Base-by-base conservation (phyloP, 805 yeast species). In the Clavispora fructus region DNA sequence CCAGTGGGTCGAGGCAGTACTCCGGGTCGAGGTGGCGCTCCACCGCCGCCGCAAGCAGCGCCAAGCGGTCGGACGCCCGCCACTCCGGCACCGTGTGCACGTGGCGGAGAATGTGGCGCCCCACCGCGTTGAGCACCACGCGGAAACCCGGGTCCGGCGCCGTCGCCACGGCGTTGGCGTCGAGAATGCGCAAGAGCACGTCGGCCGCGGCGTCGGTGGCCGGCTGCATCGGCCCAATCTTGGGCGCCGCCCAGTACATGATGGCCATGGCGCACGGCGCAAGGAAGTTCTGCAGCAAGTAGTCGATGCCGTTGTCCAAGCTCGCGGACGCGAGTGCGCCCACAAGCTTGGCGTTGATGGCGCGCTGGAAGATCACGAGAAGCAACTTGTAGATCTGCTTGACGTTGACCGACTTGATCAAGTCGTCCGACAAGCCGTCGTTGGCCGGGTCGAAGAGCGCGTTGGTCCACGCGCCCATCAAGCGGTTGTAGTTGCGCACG, bases 391-490 rank as follows among this genome's bases (percentile, higher is more conserved):
- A 78, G 43, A 86, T 78, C 47, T 87, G 91, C 53, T 79, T 78
- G 14, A 85, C 77, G 7, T 83, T 72, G 1, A 87, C 78, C 10
- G 81, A 71, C 53, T 82, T 77, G 58, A 91, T 79, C 49, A 90
- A 65, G 39, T 86, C 91, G 63, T 92, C 97, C 0, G 95, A 83
- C 32, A 91, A 79, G 3, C 97, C 96, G 29, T 87, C 77, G 45
- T 69, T 71, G 41, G 52, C 52, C 39, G 70, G 82, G 50, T 88
- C 91, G 64, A 87, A 90, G 35, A 92, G 63, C 1, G 94, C 91
- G 26, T 77, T 68, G 40, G 86, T 77, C 98, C 98, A 92, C 23
- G 80, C 85, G 39, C 79, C 33, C 83, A 49, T 39, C 11, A 71
- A 60, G 19, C 51, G 60, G 40, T 67, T 62, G 55, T 65, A 71